Percentiles rank a stretch among this genome's conserved stretches.
Conservation (phyloP, 78 protist genomes). For the Guillardia theta region DNA sequence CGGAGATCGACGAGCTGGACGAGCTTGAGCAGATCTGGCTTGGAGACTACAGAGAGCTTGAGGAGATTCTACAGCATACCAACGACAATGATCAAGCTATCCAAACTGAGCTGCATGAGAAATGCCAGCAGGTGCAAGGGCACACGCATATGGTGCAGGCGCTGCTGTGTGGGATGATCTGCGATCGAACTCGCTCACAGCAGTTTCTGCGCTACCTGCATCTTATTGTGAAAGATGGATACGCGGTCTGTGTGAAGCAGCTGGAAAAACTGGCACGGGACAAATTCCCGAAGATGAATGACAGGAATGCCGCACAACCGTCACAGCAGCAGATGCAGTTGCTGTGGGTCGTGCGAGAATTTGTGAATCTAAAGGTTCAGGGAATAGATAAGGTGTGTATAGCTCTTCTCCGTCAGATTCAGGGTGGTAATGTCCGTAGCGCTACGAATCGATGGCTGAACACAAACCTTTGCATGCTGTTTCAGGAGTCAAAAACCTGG, state of each 20-base stretch:
- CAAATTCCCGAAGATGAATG: not conserved
- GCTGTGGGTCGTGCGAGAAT: not conserved
- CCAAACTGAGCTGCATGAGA: not conserved
- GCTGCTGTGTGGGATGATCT: not conserved
- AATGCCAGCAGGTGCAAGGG: not conserved
- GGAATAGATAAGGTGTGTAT: not conserved
- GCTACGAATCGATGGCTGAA: not conserved
- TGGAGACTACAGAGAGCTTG: not conserved
- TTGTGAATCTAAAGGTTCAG: not conserved
- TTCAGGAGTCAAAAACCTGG: not conserved
- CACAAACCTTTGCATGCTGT: not conserved
- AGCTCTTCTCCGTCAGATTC: not conserved
- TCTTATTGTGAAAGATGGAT: not conserved
- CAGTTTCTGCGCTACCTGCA: not conserved
- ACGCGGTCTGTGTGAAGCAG: not conserved
- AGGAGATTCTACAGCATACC: not conserved
- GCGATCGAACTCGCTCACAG: not conserved
- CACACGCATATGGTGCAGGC: not conserved
- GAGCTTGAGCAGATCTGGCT: not conserved
- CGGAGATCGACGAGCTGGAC: not conserved
- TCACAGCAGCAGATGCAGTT: not conserved
- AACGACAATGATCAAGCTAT: not conserved
- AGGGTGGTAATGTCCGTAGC: not conserved
- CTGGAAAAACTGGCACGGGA: not conserved
- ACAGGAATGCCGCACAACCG: not conserved